Evolutionary conservation across 345 rosid genomes (phyloP), one percentile per base, ranked within the genome.

Genomic region (Corchorus capsularis): DNA sequence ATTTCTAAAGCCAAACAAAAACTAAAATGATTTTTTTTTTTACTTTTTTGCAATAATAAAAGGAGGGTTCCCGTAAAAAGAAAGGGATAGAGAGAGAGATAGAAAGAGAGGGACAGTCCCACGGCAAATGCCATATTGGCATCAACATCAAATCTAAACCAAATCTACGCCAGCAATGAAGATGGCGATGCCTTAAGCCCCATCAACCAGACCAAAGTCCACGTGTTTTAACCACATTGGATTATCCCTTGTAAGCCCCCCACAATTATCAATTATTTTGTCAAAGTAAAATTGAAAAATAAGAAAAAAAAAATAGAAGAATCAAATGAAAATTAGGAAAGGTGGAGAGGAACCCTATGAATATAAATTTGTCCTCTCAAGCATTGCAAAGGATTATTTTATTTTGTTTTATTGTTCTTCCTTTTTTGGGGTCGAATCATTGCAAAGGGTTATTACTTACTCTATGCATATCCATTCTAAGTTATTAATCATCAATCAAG

Each of bases 81-180:
- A 45, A 9, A 45, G 47, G 8, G 47, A 45, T 4, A 39, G 43
- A 20, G 6, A 22, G 1, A 20, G 35, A 57, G 1, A 57, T 1
- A 22, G 15, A 20, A 14, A 11, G 27, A 89, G 15, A 10, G 34
- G 1, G 57, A 54, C 2, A 54, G 22, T 17, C 9, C 4, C 32
- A 22, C 15, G 62, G 35, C 62, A 64, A 64, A 17, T 64, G 50
- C 27, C 69, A 65, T 43, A 4, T 65, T 65, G 67, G 12, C 22
- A 72, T 79, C 83, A 75, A 72, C 85, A 72, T 81, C 82, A 77
- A 71, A 85, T 81, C 84, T 68, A 12, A 62, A 39, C 63, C 34
- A 80, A 80, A 82, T 82, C 88, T 20, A 63, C 41, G 46, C 81
- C 86, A 78, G 76, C 84, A 2, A 2, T 46, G 19, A 66, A 6